Conservation (phyloP, 306 rosid species). For the Malus sieversii region DNA sequence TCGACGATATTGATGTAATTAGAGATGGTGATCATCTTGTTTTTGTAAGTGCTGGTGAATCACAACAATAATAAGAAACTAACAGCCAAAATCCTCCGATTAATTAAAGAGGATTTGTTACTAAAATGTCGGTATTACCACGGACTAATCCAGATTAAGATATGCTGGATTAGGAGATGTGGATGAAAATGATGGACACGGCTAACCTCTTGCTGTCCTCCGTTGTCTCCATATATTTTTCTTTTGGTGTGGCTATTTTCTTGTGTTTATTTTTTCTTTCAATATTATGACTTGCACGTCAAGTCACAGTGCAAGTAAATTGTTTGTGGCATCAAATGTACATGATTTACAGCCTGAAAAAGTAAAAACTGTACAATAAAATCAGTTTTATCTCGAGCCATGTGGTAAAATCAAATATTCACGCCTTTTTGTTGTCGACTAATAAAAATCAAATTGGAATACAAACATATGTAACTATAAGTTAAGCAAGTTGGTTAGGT, state of each 20-base stretch:
- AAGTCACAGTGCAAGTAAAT: background rate
- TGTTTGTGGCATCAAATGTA: background rate
- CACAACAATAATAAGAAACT: background rate
- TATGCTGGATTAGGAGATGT: background rate
- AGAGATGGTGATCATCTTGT: constrained; percentile 81
- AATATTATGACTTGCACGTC: background rate
- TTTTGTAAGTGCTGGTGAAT: constrained; percentile 27
- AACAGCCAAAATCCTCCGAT: background rate
- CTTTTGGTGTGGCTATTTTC: background rate
- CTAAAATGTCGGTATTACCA: background rate
- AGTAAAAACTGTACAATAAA: too few relatives aligned
- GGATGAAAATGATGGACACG: background rate
- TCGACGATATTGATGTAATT: constrained; percentile 68
- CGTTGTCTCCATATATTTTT: too few relatives aligned
- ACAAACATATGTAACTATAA: too few relatives aligned
- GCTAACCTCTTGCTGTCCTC: background rate
- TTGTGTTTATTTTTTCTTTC: background rate
- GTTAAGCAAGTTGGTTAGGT: too few relatives aligned
- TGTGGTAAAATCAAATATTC: too few relatives aligned
- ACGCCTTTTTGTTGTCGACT: too few relatives aligned
- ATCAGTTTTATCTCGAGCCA: too few relatives aligned
- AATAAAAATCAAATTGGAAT: too few relatives aligned
- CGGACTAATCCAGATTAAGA: background rate
- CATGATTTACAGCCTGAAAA: background rate
- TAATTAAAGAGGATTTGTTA: constrained; percentile 4